These are phyloP conservation scores for Exophiala xenobiotica DNA, from an alignment of 2,329 filamentous ascomycete genomes.

Conservation along the genomic window DNA sequence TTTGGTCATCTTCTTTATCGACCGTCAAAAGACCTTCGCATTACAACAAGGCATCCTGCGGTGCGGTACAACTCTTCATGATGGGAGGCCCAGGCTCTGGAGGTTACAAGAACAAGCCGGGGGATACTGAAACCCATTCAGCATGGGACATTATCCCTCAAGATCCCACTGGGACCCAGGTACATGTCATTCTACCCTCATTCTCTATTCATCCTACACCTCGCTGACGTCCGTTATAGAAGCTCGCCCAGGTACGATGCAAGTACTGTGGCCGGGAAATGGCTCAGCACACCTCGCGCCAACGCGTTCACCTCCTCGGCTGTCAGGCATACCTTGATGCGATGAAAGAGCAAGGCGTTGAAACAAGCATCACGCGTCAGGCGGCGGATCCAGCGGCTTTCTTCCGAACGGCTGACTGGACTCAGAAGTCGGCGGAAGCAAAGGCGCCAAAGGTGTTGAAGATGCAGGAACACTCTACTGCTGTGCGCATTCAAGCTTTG, in stretches of 20 bases:
- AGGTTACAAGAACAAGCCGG: constrained; percentile 32
- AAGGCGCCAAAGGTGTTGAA: constrained; percentile 31
- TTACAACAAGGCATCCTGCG: constrained; percentile 11
- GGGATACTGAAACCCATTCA: constrained; percentile 32
- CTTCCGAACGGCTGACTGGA: constrained; percentile 25
- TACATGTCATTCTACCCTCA: constrained; percentile 8
- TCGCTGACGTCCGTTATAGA: constrained; percentile 20
- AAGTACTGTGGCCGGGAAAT: constrained; percentile 32
- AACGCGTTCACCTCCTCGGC: constrained; percentile 31
- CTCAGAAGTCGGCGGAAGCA: constrained; percentile 23
- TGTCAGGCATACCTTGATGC: constrained; percentile 31
- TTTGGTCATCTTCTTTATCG: constrained; percentile 12
- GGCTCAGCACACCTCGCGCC: constrained; percentile 33
- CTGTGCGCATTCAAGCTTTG: constrained; percentile 31
- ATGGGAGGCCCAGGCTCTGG: constrained; percentile 32
- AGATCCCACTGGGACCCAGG: constrained; percentile 29
- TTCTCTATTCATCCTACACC: not conserved
- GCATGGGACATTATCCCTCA: constrained; percentile 33
- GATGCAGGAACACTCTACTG: constrained; percentile 30
- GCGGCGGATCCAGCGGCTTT: constrained; percentile 30
- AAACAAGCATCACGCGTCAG: constrained; percentile 32
- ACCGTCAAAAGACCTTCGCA: constrained; percentile 20
- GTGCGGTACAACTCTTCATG: constrained; percentile 6
- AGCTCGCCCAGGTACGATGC: constrained; percentile 33
- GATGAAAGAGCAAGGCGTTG: constrained; percentile 31